A percentile compares a stretch with the other conserved stretches of the same genome.
phyloP scores from a whole-genome alignment of 1,284 basidiomycete genomes.

The Blastosporella zonata region DNA sequence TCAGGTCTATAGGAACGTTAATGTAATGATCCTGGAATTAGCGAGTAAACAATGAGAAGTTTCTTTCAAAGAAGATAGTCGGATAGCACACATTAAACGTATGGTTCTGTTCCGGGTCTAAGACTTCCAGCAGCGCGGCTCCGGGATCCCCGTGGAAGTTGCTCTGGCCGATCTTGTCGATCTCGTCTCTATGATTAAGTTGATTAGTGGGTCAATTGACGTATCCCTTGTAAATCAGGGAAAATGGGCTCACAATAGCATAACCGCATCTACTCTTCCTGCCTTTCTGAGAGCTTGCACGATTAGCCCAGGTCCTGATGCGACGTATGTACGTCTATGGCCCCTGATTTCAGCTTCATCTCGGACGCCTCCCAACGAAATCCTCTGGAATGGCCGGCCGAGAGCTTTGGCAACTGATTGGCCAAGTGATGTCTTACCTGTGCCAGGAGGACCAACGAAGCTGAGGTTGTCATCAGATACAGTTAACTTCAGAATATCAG shows the following conservation, averaged over 20 bases:
- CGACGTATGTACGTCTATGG: conserved; percentile 89
- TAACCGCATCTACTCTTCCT: conserved; percentile 75
- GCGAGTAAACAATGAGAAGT: background rate
- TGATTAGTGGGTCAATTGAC: conserved; percentile 4
- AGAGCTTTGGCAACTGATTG: conserved; percentile 86
- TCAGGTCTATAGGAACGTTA: conserved; percentile 87
- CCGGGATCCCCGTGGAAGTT: conserved; percentile 90
- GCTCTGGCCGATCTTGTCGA: conserved; percentile 85
- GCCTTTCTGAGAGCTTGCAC: conserved; percentile 89
- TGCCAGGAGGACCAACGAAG: conserved; percentile 81
- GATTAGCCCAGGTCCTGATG: conserved; percentile 82
- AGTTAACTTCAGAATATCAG: background rate
- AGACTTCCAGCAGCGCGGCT: conserved; percentile 84
- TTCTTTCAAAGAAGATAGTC: background rate
- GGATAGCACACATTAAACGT: conserved; percentile 65
- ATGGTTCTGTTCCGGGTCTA: conserved; percentile 91
- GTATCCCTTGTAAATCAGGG: background rate
- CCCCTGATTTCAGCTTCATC: conserved; percentile 91
- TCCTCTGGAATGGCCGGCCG: conserved; percentile 84
- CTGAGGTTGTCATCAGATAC: conserved; percentile 29
- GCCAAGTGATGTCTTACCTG: conserved; percentile 83
- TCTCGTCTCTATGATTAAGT: conserved; percentile 57
- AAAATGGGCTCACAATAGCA: conserved; percentile 61
- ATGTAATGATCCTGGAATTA: conserved; percentile 78
- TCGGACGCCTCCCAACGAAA: conserved; percentile 88